These are phyloP conservation scores for Leccinum barrowsii DNA, from an alignment of 768 basidiomycete species.

Conservation along the genomic window DNA sequence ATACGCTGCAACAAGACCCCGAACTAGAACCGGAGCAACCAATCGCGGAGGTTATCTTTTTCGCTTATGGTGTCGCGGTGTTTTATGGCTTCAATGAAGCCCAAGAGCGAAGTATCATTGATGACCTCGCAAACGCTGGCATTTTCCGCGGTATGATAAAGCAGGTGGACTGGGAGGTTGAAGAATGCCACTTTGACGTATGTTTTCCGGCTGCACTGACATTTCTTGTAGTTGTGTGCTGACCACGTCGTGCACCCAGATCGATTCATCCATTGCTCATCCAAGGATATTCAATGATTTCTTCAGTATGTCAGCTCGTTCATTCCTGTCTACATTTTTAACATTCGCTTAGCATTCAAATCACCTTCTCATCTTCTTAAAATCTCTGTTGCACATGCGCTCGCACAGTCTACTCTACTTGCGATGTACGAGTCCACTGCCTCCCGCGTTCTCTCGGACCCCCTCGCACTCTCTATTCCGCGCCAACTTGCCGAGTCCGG, in stretches of 20 bases:
- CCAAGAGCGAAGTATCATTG: constrained; percentile 79
- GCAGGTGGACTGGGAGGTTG: constrained; percentile 84
- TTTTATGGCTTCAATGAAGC: constrained; percentile 84
- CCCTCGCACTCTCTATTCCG: constrained; percentile 76
- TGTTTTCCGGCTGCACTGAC: constrained; percentile 1
- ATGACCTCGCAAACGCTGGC: constrained; percentile 75
- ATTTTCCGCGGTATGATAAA: constrained; percentile 57
- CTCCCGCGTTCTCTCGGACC: constrained; percentile 72
- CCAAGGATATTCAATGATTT: constrained; percentile 96
- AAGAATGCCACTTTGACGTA: constrained; percentile 88
- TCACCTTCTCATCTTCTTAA: constrained; percentile 87
- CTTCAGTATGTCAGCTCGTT: constrained; percentile 64
- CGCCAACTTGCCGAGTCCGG: constrained; percentile 78
- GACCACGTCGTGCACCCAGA: constrained; percentile 38
- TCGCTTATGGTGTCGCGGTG: constrained; percentile 86
- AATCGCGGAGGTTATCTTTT: constrained; percentile 74
- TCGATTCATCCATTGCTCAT: constrained; percentile 78
- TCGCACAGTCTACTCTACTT: constrained; percentile 91
- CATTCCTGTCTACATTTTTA: not conserved
- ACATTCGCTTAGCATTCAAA: constrained; percentile 65
- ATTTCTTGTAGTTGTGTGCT: not conserved
- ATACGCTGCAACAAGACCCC: not conserved
- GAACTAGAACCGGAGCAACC: constrained; percentile 34
- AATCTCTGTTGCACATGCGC: constrained; percentile 89
- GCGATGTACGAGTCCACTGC: constrained; percentile 83